Evolutionary conservation across 768 basidiomycete genomes (phyloP).

Genomic region (Pholiota microspora): DNA sequence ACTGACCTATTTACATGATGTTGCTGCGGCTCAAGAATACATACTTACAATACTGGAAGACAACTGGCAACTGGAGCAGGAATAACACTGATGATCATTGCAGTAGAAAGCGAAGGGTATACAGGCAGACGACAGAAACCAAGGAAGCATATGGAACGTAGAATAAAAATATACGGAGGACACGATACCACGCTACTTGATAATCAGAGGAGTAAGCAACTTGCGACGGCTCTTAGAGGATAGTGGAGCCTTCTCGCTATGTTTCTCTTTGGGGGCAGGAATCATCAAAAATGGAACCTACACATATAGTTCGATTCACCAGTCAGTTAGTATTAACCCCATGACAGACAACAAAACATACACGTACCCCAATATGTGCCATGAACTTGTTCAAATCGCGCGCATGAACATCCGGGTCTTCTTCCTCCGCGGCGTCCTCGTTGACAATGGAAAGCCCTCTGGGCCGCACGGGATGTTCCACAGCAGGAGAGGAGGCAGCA

Average conservation of each 20-base stretch:
- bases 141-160: not conserved
- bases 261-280: constrained; percentile 33
- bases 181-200: constrained; percentile 16
- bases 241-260: constrained; percentile 15
- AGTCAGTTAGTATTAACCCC: not conserved
- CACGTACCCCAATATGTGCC: constrained; percentile 45
- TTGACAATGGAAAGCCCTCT: constrained; percentile 20
- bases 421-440: constrained; percentile 21
- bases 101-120: no score
- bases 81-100: no score
- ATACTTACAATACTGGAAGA: no score
- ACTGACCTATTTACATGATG: no score
- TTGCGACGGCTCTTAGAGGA: constrained; percentile 25
- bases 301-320: not conserved
- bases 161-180: not conserved
- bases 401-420: constrained; percentile 26
- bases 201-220: constrained; percentile 31
- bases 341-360: constrained; percentile 1
- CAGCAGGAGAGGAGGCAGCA: constrained; percentile 25
- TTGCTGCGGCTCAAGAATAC: no score
- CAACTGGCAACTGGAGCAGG: no score
- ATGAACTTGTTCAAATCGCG: constrained; percentile 44
- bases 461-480: constrained; percentile 20
- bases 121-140: no score
- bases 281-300: constrained; percentile 43